phyloP scores from a whole-genome alignment of 1,284 basidiomycete genomes.

The Pisolithus thermaeus region DNA sequence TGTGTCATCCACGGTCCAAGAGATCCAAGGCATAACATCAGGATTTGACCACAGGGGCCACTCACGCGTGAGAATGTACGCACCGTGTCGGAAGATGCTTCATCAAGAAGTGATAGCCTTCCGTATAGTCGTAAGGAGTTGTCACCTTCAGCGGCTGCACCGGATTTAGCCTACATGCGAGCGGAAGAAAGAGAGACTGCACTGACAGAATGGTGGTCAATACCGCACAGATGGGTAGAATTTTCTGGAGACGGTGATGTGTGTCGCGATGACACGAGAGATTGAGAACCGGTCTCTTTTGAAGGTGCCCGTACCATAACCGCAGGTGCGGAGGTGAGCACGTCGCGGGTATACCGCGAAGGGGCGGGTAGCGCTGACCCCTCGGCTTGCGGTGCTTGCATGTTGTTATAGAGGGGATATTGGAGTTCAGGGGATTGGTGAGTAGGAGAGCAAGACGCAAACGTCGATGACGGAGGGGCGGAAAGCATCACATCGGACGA shows the following conservation, averaged over 20 bases:
- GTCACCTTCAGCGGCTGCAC: constrained; percentile 69
- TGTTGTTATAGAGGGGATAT: constrained; percentile 28
- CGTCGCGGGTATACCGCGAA: constrained; percentile 45
- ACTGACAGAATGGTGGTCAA: constrained; percentile 23
- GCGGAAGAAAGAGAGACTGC: not conserved
- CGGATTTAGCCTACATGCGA: constrained; percentile 6
- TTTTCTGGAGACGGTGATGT: constrained; percentile 42
- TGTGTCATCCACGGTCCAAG: constrained; percentile 38
- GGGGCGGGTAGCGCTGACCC: constrained; percentile 36
- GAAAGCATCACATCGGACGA: constrained; percentile 33
- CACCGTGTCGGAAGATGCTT: constrained; percentile 82
- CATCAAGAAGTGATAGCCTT: constrained; percentile 93
- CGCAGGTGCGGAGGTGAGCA: constrained; percentile 30
- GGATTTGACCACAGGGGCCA: constrained; percentile 37
- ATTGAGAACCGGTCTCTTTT: constrained; percentile 27
- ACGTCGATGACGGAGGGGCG: constrained; percentile 30
- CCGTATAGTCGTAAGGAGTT: constrained; percentile 86
- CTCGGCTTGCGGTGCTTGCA: constrained; percentile 18
- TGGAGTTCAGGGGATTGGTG: constrained; percentile 32
- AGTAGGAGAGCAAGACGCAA: constrained; percentile 32
- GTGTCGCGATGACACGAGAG: constrained; percentile 22
- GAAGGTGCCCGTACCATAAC: constrained; percentile 10
- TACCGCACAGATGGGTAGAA: constrained; percentile 24
- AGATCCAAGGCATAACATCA: constrained; percentile 29
- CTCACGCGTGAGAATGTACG: constrained; percentile 36